These are phyloP conservation scores for Phycomyces blakesleeanus DNA, from an alignment of 192 early-diverging fungal genomes.

Conservation along the genomic window DNA sequence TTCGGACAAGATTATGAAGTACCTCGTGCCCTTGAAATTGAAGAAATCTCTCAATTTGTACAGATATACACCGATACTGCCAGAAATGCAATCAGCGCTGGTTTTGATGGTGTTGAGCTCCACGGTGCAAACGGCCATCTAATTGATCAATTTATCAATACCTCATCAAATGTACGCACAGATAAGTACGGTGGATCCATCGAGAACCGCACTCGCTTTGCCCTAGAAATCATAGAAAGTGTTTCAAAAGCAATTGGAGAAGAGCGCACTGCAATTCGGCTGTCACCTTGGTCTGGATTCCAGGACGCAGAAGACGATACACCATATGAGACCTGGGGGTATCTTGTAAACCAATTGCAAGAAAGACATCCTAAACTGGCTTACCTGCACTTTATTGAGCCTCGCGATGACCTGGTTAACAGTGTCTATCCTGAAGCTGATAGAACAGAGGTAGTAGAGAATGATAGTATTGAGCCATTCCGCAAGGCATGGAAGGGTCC, in stretches of 20 bases:
- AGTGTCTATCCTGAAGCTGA: neutral
- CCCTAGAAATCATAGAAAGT: slow-evolving; percentile 22
- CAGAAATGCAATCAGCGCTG: slow-evolving; percentile 67
- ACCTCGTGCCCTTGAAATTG: slow-evolving; percentile 16
- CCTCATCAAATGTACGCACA: slow-evolving; percentile 75
- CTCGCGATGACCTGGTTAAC: slow-evolving; percentile 9
- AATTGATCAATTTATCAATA: slow-evolving; percentile 72
- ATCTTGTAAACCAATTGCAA: slow-evolving; percentile 15
- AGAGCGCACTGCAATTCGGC: slow-evolving; percentile 31
- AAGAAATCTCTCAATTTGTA: slow-evolving; percentile 12
- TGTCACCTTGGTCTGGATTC: slow-evolving; percentile 28
- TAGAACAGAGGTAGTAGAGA: neutral
- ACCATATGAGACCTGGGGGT: slow-evolving; percentile 20
- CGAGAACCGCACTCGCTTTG: slow-evolving; percentile 24
- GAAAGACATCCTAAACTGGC: slow-evolving; percentile 22
- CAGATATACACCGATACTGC: slow-evolving; percentile 45
- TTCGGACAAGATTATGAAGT: slow-evolving; percentile 8
- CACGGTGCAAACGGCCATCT: slow-evolving; percentile 91
- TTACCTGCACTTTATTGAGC: slow-evolving; percentile 29
- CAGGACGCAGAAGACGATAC: slow-evolving; percentile 30
- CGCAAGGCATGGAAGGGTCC: slow-evolving; percentile 9
- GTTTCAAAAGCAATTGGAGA: slow-evolving; percentile 16
- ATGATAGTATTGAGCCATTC: slow-evolving; percentile 9
- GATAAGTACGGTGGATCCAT: slow-evolving; percentile 21
- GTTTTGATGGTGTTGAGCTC: slow-evolving; percentile 87